Conservation (phyloP, 805 yeast species). For the Hemisphaericaspora nanyangensis region DNA sequence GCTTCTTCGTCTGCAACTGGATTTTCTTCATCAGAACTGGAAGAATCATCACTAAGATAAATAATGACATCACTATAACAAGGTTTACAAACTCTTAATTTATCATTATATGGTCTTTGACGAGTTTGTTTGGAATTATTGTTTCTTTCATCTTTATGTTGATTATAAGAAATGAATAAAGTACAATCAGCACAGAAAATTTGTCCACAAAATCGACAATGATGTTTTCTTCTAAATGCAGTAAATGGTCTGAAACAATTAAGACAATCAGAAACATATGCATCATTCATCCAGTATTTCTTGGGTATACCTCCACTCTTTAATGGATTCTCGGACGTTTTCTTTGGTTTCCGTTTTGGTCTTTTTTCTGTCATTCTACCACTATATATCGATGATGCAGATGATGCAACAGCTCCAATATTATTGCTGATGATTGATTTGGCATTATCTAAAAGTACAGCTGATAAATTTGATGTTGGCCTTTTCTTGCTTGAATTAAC, state of each 20-base stretch:
- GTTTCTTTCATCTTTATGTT: constrained; percentile 37
- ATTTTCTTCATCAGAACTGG: constrained; percentile 25
- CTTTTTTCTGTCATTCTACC: constrained; percentile 13
- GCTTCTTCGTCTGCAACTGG: constrained; percentile 34
- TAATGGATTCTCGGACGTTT: constrained; percentile 38
- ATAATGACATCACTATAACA: constrained; percentile 72
- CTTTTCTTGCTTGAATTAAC: neutral
- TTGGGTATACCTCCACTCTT: constrained; percentile 54
- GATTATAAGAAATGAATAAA: constrained; percentile 57
- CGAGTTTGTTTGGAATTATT: constrained; percentile 9
- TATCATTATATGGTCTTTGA: constrained; percentile 54
- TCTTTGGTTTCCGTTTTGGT: constrained; percentile 26
- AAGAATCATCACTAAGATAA: constrained; percentile 63
- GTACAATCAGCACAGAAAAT: constrained; percentile 88
- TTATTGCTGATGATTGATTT: constrained; percentile 29
- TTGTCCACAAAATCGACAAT: constrained; percentile 94
- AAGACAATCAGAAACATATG: constrained; percentile 84
- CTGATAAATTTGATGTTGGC: constrained; percentile 27
- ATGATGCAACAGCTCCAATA: constrained; percentile 21
- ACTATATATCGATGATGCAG: constrained; percentile 25
- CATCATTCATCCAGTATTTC: constrained; percentile 96
- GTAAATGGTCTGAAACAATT: constrained; percentile 76
- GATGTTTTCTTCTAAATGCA: constrained; percentile 88
- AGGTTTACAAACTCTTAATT: constrained; percentile 70
- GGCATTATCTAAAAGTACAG: constrained; percentile 37